Base-by-base conservation (phyloP, 441 rosid genomes). In the Corymbia citriodora region DNA sequence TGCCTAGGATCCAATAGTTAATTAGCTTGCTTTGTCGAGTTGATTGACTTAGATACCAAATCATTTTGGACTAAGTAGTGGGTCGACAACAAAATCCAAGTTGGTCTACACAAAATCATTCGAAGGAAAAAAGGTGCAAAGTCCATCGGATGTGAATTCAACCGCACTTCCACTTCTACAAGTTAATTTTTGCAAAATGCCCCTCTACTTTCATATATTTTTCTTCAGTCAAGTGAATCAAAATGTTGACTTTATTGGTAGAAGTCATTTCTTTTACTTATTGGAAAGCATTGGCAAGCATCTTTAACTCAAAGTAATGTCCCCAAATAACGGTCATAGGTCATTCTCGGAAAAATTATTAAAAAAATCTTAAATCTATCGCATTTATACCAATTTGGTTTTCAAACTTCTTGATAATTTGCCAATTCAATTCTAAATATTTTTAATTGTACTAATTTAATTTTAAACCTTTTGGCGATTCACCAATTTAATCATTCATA, bases 61-160 rank as follows among this genome's bases (percentile, higher is more conserved):
- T 89, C 68, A 63, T 89, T 72, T 68, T 18, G 83, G 88, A 50
- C 89, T 88, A 89, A 90, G 89, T 87, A 82, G 88, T 59, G 88
- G 89, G 70, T 87, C 61, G 91, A 92, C 93, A 90, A 90, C 85
- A 54, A 92, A 91, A 89, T 90, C 92, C 55, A 50, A 17, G 79
- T 92, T 89, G 93, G 92, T 87, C 91, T 45, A 45, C 18, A 23
- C 53, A 45, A 79, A 79, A 79, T 79, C 27, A 45, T 13, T 68
- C 45, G 85, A 23, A 12, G 85, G 85, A 45, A 25, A 79, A 79
- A 74, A 74, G 85, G 52, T 40, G 85, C 16, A 21, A 21, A 74
- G 49, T 52, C 27, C 85, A 21, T 74, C 52, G 48, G 85, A 40
- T 74, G n/a, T 74, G 85, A 74, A 40, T 40, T 74, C 85, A 74